Base-by-base conservation (phyloP, 169 alveolate species). In the Plasmodium gallinaceum region DNA sequence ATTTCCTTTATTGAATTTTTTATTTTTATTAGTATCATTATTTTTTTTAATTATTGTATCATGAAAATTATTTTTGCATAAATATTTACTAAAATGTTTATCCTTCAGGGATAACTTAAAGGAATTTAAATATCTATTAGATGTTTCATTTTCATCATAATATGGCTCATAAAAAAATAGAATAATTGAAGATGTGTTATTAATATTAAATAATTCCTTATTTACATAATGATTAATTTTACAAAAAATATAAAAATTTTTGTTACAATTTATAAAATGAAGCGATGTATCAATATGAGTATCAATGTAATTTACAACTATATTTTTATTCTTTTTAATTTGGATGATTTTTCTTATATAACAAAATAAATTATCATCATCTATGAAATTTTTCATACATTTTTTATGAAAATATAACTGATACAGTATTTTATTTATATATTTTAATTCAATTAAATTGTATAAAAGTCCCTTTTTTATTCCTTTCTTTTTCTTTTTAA, bases 211-310 rank as follows among this genome's bases (percentile, higher is more conserved):
- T 51, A 43, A 10, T 20, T 78, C 78, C 10, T 78, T 78, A 54
- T 62, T 62, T 45, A 78, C 68, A 65, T 78, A 78, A 65, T 78
- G 76, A 16, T 26, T 78, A 65, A 65, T 78, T 48, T 78, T 78
- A 22, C 48, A 22, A 57, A 78, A 78, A 42, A 78, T 78, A 78
- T 18, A 78, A 78, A 78, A 78, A 65, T 65, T 58, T 26, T 78
- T 78, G 1, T 37, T 69, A 18, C 43, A 32, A 16, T 16, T 64
- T 48, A 58, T 48, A 37, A 64, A 57, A 64, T 20, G 76, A 54
- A 64, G 43, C 20, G 60, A 37, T 24, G 52, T 24, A 16, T 78
- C 46, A 22, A 58, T 32, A 18, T 48, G 51, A 1, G 51, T 65
- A 57, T 20, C 9, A 18, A 9, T 4, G 51, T 37, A 22, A 64